Evolutionary conservation across 441 rosid genomes (phyloP), one percentile per base, ranked within the genome.

Genomic region (Pelargonium fulgidum): DNA sequence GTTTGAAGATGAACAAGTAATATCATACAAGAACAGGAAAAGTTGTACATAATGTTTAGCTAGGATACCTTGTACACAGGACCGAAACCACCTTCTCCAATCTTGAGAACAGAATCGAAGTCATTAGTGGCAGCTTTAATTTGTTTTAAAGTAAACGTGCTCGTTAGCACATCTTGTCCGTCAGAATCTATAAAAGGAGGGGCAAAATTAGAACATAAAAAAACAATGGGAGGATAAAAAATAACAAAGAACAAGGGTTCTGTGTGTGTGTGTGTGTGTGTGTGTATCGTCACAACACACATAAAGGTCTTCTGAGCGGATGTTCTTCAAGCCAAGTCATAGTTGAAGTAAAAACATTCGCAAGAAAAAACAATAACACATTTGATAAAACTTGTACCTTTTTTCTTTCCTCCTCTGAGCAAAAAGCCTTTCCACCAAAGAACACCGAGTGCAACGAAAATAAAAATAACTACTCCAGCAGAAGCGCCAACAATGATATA

Each of bases 51-150:
- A 65, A 17, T 10, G 7, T 14, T 65, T 19, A 62, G 65, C 17
- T 26, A 62, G 24, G 63, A 72, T 67, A 91, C 96, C 93, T 87
- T 88, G 81, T 80, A 87, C 19, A 92, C 95, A 29, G 96, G 88
- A 1, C 96, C 95, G n/a, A 92, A 92, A 13, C 98, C 98, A 54
- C 98, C 98, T 82, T 92, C 98, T 22, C 98, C 98, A 1, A 92
- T 83, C 84, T 90, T 92, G 79, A 82, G 83, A 45, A 77, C 71
- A 17, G 80, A 75, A 73, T 88, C 83, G 65, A 92, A 92, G 67
- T 90, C 86, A 48, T 77, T 70, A 1, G 96, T 92, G 19, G 96
- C 96, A 63, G 77, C 77, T 70, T 86, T 87, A 4, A 92, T 88
- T 79, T 92, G 98, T 71, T 85, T 76, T 74, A 90, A 70, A 0